phyloP scores from a whole-genome alignment of 73 alveolate genomes.

The Paramecium biaurelia region DNA sequence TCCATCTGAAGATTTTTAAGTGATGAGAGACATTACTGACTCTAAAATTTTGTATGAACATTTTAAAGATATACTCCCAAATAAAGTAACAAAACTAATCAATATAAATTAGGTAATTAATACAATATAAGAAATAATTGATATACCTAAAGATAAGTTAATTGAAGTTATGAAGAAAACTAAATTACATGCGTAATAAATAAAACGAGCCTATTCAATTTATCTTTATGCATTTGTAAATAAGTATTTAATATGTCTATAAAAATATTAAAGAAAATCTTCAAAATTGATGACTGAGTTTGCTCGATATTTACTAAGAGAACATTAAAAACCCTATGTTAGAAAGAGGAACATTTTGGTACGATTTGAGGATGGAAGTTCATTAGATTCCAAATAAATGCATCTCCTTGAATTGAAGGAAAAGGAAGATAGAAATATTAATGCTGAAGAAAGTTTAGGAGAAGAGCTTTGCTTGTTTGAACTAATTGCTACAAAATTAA shows the following conservation, averaged over 20 bases:
- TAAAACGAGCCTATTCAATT: not conserved
- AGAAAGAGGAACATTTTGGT: not conserved
- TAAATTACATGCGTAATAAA: not conserved
- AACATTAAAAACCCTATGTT: not conserved
- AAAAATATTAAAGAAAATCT: not conserved
- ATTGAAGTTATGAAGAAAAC: not conserved
- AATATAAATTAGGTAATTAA: not conserved
- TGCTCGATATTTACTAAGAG: not conserved
- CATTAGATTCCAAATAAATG: not conserved
- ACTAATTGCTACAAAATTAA: constrained; percentile 25
- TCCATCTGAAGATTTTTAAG: constrained; percentile 55
- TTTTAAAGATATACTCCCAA: not conserved
- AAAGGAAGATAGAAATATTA: constrained; percentile 3
- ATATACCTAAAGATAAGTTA: not conserved
- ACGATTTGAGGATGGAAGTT: not conserved
- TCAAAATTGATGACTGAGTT: not conserved
- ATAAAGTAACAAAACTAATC: not conserved
- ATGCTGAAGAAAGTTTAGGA: not conserved
- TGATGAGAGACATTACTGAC: constrained; percentile 47
- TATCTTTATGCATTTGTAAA: not conserved
- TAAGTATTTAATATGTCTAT: not conserved
- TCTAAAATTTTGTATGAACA: not conserved
- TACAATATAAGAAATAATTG: not conserved
- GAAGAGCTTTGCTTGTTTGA: constrained; percentile 26
- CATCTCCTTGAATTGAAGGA: not conserved